These are phyloP conservation scores for Penicillium corylophilum DNA, from an alignment of 2,329 filamentous ascomycete genomes.

Conservation along the genomic window DNA sequence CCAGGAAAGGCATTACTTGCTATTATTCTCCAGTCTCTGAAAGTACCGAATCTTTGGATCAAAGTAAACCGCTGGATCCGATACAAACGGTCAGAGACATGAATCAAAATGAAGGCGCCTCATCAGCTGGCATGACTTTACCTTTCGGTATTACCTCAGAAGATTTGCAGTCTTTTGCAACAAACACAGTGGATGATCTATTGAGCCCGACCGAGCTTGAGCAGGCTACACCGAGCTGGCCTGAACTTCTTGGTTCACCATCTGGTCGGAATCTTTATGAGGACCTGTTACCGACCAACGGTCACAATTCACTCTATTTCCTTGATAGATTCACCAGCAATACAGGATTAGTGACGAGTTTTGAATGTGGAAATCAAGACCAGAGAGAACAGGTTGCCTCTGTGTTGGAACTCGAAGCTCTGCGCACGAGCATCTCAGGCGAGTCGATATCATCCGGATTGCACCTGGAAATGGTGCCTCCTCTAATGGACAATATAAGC, in stretches of 20 bases:
- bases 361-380: conserved; percentile 37
- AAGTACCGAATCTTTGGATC: background rate
- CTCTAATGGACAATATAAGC: conserved; percentile 4
- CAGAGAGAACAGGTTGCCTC: conserved; percentile 28
- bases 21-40: conserved; percentile 18
- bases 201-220: conserved; percentile 1
- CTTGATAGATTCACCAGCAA: conserved; percentile 39
- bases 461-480: background rate
- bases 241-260: conserved; percentile 5
- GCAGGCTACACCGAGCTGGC: conserved; percentile 9
- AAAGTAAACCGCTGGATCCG: background rate
- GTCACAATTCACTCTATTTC: conserved; percentile 27
- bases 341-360: conserved; percentile 37
- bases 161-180: background rate
- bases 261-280: conserved; percentile 2
- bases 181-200: conserved; percentile 1
- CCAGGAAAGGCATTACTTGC: conserved; percentile 21
- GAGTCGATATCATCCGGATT: background rate
- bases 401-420: conserved; percentile 4
- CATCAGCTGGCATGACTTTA: background rate
- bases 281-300: background rate
- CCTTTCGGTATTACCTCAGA: conserved; percentile 2
- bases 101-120: background rate
- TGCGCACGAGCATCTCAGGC: background rate
- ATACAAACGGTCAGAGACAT: background rate